A percentile compares a stretch with the other conserved stretches of the same genome.
phyloP scores from a whole-genome alignment of 2,329 filamentous ascomycete genomes.

The Daldinia sp. region DNA sequence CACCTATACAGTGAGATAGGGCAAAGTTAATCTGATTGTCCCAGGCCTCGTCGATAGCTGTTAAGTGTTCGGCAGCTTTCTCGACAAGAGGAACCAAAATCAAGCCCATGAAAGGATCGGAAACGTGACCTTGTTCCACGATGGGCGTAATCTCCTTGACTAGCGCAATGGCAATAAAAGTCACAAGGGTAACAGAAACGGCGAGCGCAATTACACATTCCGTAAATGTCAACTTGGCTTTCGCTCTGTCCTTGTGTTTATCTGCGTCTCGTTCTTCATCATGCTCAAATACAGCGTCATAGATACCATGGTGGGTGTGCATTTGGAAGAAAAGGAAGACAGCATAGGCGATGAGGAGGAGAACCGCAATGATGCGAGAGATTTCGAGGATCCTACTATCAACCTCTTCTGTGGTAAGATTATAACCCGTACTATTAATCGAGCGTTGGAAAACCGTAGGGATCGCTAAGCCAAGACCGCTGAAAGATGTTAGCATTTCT shows the following conservation, averaged over 20 bases:
- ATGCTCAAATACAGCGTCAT: conserved; percentile 77
- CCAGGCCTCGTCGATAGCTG: conserved; percentile 86
- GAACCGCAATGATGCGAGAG: conserved; percentile 76
- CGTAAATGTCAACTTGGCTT: conserved; percentile 78
- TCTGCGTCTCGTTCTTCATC: conserved; percentile 78
- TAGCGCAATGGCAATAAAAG: conserved; percentile 78
- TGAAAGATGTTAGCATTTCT: conserved; percentile 46
- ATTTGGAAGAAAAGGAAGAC: conserved; percentile 79
- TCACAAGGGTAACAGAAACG: conserved; percentile 75
- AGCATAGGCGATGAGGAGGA: conserved; percentile 76
- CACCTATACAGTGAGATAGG: conserved; percentile 85
- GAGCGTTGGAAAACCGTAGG: conserved; percentile 69
- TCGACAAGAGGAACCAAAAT: conserved; percentile 86
- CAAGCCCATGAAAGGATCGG: conserved; percentile 71
- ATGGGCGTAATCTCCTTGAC: conserved; percentile 77
- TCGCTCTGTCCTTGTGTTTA: conserved; percentile 67
- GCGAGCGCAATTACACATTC: conserved; percentile 76
- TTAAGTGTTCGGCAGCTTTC: conserved; percentile 87
- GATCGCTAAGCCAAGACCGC: conserved; percentile 63
- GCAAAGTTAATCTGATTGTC: conserved; percentile 88
- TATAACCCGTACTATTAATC: conserved; percentile 50
- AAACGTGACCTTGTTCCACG: conserved; percentile 59
- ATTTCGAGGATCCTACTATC: conserved; percentile 69
- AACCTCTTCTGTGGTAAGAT: conserved; percentile 56
- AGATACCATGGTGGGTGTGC: conserved; percentile 81